Evolutionary conservation across 345 rosid species (phyloP).

Genomic region (Syzygium oleosum): DNA sequence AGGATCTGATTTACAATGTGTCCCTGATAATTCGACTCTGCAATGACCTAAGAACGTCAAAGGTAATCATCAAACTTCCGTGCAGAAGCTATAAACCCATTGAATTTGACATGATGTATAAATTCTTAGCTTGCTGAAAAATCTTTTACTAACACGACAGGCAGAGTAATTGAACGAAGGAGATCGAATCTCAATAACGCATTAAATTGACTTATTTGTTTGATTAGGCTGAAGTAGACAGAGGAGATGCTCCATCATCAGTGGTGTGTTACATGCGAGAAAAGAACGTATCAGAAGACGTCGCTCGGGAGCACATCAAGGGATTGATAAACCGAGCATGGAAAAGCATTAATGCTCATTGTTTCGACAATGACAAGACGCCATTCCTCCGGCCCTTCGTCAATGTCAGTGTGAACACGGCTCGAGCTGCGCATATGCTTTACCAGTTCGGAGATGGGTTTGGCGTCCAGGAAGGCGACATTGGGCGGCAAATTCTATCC

Average conservation of each 20-base stretch:
- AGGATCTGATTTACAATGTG: conserved; percentile 18
- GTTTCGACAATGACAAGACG: neutral
- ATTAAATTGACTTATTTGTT: neutral
- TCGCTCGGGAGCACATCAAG: conserved; percentile 19
- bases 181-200: neutral
- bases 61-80: conserved; percentile 7
- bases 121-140: neutral
- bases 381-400: conserved; percentile 10
- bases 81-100: neutral
- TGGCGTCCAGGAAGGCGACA: conserved; percentile 28
- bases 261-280: conserved; percentile 31
- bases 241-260: conserved; percentile 48
- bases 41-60: conserved; percentile 41
- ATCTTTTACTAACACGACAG: neutral
- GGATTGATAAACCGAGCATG: conserved; percentile 18
- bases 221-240: conserved; percentile 36
- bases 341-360: conserved; percentile 29
- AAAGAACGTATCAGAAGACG: conserved; percentile 23
- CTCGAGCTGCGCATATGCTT: conserved; percentile 29
- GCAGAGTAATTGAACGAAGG: neutral
- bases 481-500: conserved; percentile 16
- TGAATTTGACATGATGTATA: neutral
- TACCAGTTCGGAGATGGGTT: conserved; percentile 44
- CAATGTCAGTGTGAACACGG: conserved; percentile 14
- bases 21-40: conserved; percentile 36